These are phyloP conservation scores for Fusarium hainanense DNA, from an alignment of 2,329 filamentous ascomycete genomes.

Conservation along the genomic window DNA sequence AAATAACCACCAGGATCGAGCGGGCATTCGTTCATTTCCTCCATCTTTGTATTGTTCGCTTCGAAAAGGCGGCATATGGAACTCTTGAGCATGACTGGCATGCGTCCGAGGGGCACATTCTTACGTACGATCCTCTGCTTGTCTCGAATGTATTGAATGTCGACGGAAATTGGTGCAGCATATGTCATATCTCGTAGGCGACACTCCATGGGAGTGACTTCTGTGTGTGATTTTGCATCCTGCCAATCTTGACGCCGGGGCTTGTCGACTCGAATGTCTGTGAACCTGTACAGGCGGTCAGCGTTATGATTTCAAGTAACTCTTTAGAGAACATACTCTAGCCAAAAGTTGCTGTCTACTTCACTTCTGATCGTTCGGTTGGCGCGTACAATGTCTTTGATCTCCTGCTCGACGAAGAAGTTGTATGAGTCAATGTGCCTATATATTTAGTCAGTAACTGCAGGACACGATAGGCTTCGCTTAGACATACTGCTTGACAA, in stretches of 20 bases:
- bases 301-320: background rate
- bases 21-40: conserved; percentile 91
- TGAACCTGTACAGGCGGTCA: conserved; percentile 63
- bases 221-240: conserved; percentile 74
- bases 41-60: conserved; percentile 89
- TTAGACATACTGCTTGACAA: conserved; percentile 81
- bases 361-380: conserved; percentile 91
- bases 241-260: conserved; percentile 84
- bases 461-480: background rate
- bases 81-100: conserved; percentile 97
- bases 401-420: conserved; percentile 95
- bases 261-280: conserved; percentile 86
- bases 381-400: conserved; percentile 95
- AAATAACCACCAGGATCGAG: conserved; percentile 98
- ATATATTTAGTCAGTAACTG: conserved; percentile 20
- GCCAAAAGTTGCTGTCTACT: conserved; percentile 90
- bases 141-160: conserved; percentile 89
- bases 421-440: conserved; percentile 97
- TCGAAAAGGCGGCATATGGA: conserved; percentile 89
- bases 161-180: conserved; percentile 90
- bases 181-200: conserved; percentile 98
- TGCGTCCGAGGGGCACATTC: conserved; percentile 84
- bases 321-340: conserved; percentile 66
- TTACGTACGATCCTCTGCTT: conserved; percentile 79
- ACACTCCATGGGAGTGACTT: conserved; percentile 95